A percentile compares a stretch with the other conserved stretches of the same genome.
These are phyloP conservation scores for Starmera stellimalicola DNA, from an alignment of 1,139 yeast genomes.

Conservation along the genomic window DNA sequence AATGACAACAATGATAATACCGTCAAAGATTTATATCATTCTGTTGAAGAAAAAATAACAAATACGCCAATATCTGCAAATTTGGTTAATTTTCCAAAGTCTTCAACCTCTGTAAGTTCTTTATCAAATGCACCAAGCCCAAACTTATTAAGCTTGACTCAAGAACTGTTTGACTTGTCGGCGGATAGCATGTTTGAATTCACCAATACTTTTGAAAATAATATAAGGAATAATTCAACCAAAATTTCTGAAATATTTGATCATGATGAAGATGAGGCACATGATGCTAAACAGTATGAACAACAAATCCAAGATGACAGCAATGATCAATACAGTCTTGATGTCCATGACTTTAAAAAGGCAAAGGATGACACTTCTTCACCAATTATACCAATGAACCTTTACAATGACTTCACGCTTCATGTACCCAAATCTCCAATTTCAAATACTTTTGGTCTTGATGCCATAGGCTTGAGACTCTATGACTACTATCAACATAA, in stretches of 20 bases:
- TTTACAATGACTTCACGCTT: conserved; percentile 11
- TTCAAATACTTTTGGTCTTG: conserved; percentile 23
- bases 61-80: conserved; percentile 17
- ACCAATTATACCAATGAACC: conserved; percentile 1
- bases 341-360: neutral
- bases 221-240: conserved; percentile 11
- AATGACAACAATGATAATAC: conserved; percentile 2
- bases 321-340: neutral
- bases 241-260: conserved; percentile 8
- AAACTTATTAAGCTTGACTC: conserved; percentile 9
- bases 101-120: conserved; percentile 2
- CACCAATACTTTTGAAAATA: conserved; percentile 16
- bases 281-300: too few species aligned
- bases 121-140: conserved; percentile 2
- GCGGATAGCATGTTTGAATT: conserved; percentile 13
- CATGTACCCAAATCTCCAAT: conserved; percentile 12
- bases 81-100: conserved; percentile 10
- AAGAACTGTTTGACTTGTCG: neutral
- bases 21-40: conserved; percentile 6
- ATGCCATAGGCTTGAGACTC: conserved; percentile 36
- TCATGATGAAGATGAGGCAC: conserved; percentile 3
- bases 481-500: conserved; percentile 60
- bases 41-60: conserved; percentile 7
- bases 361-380: neutral
- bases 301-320: too few species aligned